These are phyloP conservation scores for Austroboletus rostrupii DNA, from an alignment of 1,284 basidiomycete genomes.

Conservation along the genomic window DNA sequence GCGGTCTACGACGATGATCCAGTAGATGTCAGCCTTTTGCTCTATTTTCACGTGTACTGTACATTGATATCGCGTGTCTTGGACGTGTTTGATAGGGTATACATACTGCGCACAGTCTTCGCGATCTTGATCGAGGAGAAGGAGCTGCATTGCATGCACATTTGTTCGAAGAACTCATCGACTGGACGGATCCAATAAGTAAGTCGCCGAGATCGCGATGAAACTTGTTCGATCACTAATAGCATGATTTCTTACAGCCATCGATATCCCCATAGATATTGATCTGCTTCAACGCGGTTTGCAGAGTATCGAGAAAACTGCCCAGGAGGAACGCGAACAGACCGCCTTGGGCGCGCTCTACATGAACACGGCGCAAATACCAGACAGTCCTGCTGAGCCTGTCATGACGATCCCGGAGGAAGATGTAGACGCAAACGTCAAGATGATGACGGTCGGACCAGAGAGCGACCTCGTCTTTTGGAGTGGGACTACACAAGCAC, in stretches of 20 bases:
- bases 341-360: conserved; percentile 73
- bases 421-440: conserved; percentile 59
- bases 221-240: conserved; percentile 18
- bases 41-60: conserved; percentile 45
- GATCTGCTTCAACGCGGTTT: conserved; percentile 54
- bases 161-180: conserved; percentile 76
- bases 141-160: conserved; percentile 76
- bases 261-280: conserved; percentile 59
- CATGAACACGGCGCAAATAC: conserved; percentile 62
- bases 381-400: conserved; percentile 74
- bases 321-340: conserved; percentile 72
- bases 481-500: conserved; percentile 38
- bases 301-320: conserved; percentile 59
- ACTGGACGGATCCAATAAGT: conserved; percentile 78
- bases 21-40: conserved; percentile 64
- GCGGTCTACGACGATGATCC: conserved; percentile 83
- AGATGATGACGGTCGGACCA: conserved; percentile 62
- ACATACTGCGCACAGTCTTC: conserved; percentile 62
- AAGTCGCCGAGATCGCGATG: conserved; percentile 29
- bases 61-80: conserved; percentile 48
- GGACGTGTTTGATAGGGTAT: conserved; percentile 51
- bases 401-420: conserved; percentile 56
- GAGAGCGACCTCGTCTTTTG: conserved; percentile 66
- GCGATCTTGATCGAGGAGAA: conserved; percentile 80
- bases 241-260: conserved; percentile 36